These are phyloP conservation scores for Penicillium verrucosum DNA, from an alignment of 2,329 filamentous ascomycete species.

Conservation along the genomic window DNA sequence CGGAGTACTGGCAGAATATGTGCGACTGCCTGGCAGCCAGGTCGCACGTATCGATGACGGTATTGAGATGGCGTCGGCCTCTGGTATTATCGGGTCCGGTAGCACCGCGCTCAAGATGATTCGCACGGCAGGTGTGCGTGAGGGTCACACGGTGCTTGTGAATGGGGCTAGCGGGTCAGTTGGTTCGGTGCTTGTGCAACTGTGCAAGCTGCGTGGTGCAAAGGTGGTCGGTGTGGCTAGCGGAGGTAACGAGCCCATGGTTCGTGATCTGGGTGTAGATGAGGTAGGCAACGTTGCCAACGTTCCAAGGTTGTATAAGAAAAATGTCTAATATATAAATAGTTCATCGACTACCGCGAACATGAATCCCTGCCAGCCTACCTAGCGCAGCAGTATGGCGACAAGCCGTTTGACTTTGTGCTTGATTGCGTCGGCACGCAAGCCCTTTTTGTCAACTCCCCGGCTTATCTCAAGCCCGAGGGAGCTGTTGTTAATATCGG, in stretches of 20 bases:
- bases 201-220: conserved; percentile 17
- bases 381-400: conserved; percentile 10
- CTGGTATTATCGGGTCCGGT: conserved; percentile 12
- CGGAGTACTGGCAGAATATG: conserved; percentile 14
- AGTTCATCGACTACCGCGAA: conserved; percentile 15
- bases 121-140: conserved; percentile 14
- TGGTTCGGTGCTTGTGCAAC: conserved; percentile 17
- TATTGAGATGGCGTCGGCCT: conserved; percentile 16
- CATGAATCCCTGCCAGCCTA: conserved; percentile 10
- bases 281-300: conserved; percentile 7
- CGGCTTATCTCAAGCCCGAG: conserved; percentile 12
- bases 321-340: background rate
- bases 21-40: conserved; percentile 7
- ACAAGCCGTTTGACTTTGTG: conserved; percentile 18
- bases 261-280: conserved; percentile 17
- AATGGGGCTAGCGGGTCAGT: conserved; percentile 22
- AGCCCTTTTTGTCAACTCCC: conserved; percentile 17
- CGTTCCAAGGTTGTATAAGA: background rate
- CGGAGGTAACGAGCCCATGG: conserved; percentile 17
- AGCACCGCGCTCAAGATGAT: conserved; percentile 19
- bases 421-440: conserved; percentile 21
- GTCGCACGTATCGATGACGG: background rate
- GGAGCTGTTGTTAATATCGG: conserved; percentile 13
- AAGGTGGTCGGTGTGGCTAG: conserved; percentile 20
- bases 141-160: conserved; percentile 16